Base-by-base conservation (phyloP, 495 filamentous ascomycete genomes). In the Hypoxylon trugodes region DNA sequence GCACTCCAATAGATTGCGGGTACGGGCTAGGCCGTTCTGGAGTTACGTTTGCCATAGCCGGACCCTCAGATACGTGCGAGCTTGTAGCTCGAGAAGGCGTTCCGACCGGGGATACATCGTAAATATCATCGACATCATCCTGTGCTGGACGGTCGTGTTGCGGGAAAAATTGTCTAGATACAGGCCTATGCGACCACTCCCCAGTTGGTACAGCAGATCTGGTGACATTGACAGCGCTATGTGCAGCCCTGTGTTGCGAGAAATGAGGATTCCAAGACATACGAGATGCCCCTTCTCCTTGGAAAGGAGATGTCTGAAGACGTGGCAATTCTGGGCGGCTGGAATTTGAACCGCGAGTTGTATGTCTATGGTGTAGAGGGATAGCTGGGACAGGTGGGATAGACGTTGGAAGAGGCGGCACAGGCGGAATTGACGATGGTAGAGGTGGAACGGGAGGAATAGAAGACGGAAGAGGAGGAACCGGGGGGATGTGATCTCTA, bases 21-120 rank as follows among this genome's bases (percentile, higher is more conserved):
- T 70, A 58, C 28, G 68, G 71, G 40, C 71, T 72, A 45, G 48
- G 61, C 25, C 59, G 66, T 53, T 69, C 51, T 19, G 69, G 65
- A 6, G 54, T 66, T 33, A 58, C 30, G 7, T 63, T 57, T 30
- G 21, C 16, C 42, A n/a, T 35, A 7, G 9, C 16, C 9, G 40
- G 26, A 3, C 59, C 41, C 6, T 59, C 59, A 9, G 65, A 50
- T 9, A 40, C 43, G 12, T 68, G 59, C 2, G 65, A 57, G 13
- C 59, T 68, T 21, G 59, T 47, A 32, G 42, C 60, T 15, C 45
- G 65, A 3, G 68, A 49, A 38, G 68, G 81, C 5, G 82, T 78
- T n/a, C 76, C 77, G 3, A 80, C 79, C 1, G 82, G 82, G n/a
- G 82, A 83, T 9, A 84, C 81, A 60, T 83, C 80, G 56, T 85